A percentile compares a stretch with the other conserved stretches of the same genome.
phyloP scores from a whole-genome alignment of 1,284 basidiomycete genomes.

The Ustilago sp. region DNA sequence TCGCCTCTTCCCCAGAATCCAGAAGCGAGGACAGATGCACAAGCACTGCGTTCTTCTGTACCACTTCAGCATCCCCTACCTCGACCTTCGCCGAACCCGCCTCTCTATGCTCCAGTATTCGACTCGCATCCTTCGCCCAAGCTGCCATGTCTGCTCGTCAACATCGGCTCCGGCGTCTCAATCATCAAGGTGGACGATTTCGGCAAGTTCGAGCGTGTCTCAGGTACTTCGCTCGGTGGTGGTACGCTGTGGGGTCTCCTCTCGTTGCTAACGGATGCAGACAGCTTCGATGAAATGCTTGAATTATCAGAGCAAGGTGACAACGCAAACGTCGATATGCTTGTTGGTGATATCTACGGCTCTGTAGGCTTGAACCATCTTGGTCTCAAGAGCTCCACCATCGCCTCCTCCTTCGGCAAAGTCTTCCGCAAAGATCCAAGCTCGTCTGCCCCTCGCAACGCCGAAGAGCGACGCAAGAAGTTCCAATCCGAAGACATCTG shows the following conservation, averaged over 20 bases:
- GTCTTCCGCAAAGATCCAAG: slow-evolving; percentile 83
- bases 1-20: slow-evolving; percentile 48
- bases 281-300: slow-evolving; percentile 97
- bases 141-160: slow-evolving; percentile 94
- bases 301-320: slow-evolving; percentile 91
- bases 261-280: slow-evolving; percentile 93
- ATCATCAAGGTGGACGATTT: slow-evolving; percentile 97
- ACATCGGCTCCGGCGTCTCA: slow-evolving; percentile 97
- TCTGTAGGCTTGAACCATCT: slow-evolving; percentile 74
- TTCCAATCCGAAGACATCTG: slow-evolving; percentile 95
- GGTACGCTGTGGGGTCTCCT: slow-evolving; percentile 98
- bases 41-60: slow-evolving; percentile 48
- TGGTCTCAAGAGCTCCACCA: slow-evolving; percentile 95
- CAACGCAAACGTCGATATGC: slow-evolving; percentile 95
- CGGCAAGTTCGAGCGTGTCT: slow-evolving; percentile 94
- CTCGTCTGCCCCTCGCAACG: slow-evolving; percentile 29
- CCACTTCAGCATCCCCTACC: slow-evolving; percentile 74
- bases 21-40: slow-evolving; percentile 46
- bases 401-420: slow-evolving; percentile 97
- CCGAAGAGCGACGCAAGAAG: slow-evolving; percentile 73
- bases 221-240: slow-evolving; percentile 96
- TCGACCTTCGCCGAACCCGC: slow-evolving; percentile 90
- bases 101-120: slow-evolving; percentile 88
- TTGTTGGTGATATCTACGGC: slow-evolving; percentile 98
- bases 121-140: slow-evolving; percentile 78